These are phyloP conservation scores for Starmerella khaoyaiensis DNA, from an alignment of 805 yeast genomes.

Conservation along the genomic window DNA sequence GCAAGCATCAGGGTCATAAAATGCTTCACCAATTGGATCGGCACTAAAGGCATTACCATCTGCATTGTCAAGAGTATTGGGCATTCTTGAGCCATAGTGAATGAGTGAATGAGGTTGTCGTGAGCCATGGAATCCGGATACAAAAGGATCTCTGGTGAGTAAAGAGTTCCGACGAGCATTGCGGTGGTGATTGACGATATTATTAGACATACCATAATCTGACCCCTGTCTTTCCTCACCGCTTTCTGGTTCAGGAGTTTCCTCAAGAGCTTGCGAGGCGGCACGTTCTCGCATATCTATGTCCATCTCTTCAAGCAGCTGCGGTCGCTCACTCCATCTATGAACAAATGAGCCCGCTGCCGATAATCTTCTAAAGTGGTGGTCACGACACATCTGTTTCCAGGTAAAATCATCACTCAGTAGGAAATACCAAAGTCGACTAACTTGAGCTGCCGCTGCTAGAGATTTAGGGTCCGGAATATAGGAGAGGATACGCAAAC, in stretches of 20 bases:
- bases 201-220: too few relatives aligned
- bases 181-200: too few relatives aligned
- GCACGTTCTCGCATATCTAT: slow-evolving; percentile 10
- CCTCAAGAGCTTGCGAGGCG: slow-evolving; percentile 13
- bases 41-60: slow-evolving; percentile 1
- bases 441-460: slow-evolving; percentile 87
- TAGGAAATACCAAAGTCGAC: slow-evolving; percentile 54
- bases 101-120: slow-evolving; percentile 3
- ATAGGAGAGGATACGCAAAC: slow-evolving; percentile 70
- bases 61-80: slow-evolving; percentile 5
- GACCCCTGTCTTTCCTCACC: background rate
- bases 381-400: slow-evolving; percentile 30
- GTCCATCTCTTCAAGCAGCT: too few relatives aligned
- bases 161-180: background rate
- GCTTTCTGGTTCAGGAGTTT: slow-evolving; percentile 9
- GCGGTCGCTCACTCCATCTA: slow-evolving; percentile 15
- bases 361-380: slow-evolving; percentile 28
- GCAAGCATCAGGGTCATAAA: slow-evolving; percentile 27
- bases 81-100: slow-evolving; percentile 12
- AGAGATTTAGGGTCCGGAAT: slow-evolving; percentile 71
- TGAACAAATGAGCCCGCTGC: slow-evolving; percentile 26
- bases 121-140: background rate
- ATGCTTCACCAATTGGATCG: slow-evolving; percentile 21
- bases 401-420: slow-evolving; percentile 34
- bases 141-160: background rate